These are phyloP conservation scores for Fusarium graminum DNA, from an alignment of 2,329 filamentous ascomycete species.

Conservation along the genomic window DNA sequence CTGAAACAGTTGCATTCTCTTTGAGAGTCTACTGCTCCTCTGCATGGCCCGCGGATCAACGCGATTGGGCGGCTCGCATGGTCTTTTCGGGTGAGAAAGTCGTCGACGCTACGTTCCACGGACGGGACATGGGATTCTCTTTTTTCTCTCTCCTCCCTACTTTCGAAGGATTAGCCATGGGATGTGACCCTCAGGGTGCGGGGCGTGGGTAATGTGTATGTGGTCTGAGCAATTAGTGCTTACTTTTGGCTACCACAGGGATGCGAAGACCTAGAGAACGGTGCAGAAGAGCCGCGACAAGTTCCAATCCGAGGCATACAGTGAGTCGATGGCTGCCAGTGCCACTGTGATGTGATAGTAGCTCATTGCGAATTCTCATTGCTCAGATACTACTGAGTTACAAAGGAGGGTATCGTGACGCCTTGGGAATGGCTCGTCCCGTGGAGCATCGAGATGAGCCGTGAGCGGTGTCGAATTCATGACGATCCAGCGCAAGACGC, in stretches of 20 bases:
- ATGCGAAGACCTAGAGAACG: neutral
- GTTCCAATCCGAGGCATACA: neutral
- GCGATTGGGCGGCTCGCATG: neutral
- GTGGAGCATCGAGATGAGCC: neutral
- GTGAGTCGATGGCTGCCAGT: neutral
- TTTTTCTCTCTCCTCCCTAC: slow-evolving; percentile 25
- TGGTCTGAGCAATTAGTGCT: slow-evolving; percentile 32
- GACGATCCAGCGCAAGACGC: neutral
- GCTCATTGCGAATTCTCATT: slow-evolving; percentile 8
- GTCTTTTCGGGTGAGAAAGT: neutral
- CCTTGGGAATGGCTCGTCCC: slow-evolving; percentile 12
- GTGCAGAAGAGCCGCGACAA: slow-evolving; percentile 24
- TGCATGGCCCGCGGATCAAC: neutral
- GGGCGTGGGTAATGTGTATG: slow-evolving; percentile 4
- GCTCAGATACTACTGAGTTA: slow-evolving; percentile 23
- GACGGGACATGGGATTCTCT: slow-evolving; percentile 24
- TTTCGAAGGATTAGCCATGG: slow-evolving; percentile 17
- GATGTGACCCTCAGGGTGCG: slow-evolving; percentile 32
- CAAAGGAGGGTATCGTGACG: slow-evolving; percentile 27
- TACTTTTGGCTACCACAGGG: slow-evolving; percentile 11
- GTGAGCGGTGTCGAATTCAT: slow-evolving; percentile 10
- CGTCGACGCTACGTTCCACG: neutral
- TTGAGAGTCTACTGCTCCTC: neutral
- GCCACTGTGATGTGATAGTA: slow-evolving; percentile 3
- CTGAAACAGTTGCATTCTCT: slow-evolving; percentile 22